These are phyloP conservation scores for Diaporthe australafricana DNA, from an alignment of 2,329 filamentous ascomycete genomes.

Conservation along the genomic window DNA sequence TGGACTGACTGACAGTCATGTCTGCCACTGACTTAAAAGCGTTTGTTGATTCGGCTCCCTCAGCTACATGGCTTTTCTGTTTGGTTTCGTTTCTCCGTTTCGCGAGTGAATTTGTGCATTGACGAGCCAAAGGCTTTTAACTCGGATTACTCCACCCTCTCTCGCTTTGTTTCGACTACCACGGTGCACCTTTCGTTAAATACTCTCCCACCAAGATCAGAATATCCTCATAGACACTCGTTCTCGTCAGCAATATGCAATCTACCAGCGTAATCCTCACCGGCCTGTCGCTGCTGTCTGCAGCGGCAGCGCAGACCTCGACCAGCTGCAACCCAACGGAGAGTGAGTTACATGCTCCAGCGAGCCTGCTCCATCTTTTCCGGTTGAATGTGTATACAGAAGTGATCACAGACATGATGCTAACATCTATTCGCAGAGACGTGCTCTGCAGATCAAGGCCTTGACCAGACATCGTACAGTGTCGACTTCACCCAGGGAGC, in stretches of 20 bases:
- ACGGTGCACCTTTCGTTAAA: neutral
- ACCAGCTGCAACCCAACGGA: constrained; percentile 41
- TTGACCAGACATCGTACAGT: constrained; percentile 34
- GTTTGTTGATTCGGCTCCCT: neutral
- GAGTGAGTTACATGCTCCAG: constrained; percentile 32
- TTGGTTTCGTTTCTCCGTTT: constrained; percentile 1
- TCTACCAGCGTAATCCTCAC: constrained; percentile 5
- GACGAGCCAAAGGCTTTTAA: neutral
- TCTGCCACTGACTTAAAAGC: neutral
- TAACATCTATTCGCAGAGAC: constrained; percentile 12
- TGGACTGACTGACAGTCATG: neutral
- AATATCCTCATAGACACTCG: neutral
- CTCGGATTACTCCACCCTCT: neutral
- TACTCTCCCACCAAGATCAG: neutral
- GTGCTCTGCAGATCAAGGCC: constrained; percentile 38
- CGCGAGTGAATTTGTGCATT: neutral
- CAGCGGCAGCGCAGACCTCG: constrained; percentile 38
- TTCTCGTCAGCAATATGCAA: constrained; percentile 27
- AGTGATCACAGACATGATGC: neutral
- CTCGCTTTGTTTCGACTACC: neutral
- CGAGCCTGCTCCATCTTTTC: neutral
- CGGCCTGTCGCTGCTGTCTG: constrained; percentile 31
- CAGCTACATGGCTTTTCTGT: neutral
- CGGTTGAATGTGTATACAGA: neutral
- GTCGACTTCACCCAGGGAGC: constrained; percentile 74